Base-by-base conservation (phyloP, 495 filamentous ascomycete genomes). In the Hypoxylon fragiforme region DNA sequence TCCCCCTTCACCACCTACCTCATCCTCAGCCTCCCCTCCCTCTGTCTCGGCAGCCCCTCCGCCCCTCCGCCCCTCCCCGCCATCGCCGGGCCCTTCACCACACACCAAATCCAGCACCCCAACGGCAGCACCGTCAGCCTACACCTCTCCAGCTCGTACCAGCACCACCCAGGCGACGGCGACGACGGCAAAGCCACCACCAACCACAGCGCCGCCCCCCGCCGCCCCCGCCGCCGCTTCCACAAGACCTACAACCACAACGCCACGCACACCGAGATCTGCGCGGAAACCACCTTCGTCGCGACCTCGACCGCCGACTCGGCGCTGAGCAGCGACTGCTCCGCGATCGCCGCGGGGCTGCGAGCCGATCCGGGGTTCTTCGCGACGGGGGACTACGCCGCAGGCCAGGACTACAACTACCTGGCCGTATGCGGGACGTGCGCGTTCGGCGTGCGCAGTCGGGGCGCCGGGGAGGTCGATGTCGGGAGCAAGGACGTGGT, bases 201-300 rank as follows among this genome's bases (percentile, higher is more conserved):
- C n/a, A n/a, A n/a, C n/a, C n/a, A n/a, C n/a, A n/a, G n/a, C n/a
- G n/a, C n/a, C n/a, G n/a, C n/a, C n/a, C n/a, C n/a, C n/a, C n/a
- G n/a, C n/a, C n/a, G n/a, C n/a, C n/a, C n/a, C n/a, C n/a, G n/a
- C n/a, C n/a, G n/a, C n/a, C 57, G 50, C n/a, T 60, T 55, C 36
- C 47, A 51, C 18, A 16, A 45, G 15, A 50, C 21, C 15, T 60
- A 46, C 37, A 50, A 55, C 21, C 42, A 55, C 31, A 36, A 38
- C 15, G 43, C 42, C 1, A 19, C 19, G 12, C 22, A 39, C 3
- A n/a, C 21, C n/a, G 57, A 60, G 22, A 54, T 60, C 21, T 60
- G 57, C 36, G 51, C 51, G 50, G 57, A 60, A 30, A 60, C 50
- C 20, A 60, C 45, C 31, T 60, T 55, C 38, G 41, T 51, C 6